phyloP scores from a whole-genome alignment of 164 flowering plant genomes.

The Kalanchoe fedtschenkoi region DNA sequence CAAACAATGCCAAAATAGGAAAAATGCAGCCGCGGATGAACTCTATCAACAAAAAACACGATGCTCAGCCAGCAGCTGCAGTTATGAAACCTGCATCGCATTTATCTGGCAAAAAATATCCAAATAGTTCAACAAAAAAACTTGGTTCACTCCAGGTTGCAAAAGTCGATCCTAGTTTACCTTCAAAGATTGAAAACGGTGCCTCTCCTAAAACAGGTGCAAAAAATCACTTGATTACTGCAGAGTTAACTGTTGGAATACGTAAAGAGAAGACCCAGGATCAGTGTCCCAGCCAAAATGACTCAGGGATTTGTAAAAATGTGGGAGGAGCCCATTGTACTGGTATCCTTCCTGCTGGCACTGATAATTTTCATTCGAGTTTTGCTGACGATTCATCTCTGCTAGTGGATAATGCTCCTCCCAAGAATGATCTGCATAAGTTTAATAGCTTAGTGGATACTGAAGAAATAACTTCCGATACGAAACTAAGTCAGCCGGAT shows the following conservation, averaged over 20 bases:
- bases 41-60: slow-evolving; percentile 6
- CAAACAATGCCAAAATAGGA: slow-evolving; percentile 20
- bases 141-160: slow-evolving; percentile 11
- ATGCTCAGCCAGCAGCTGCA: slow-evolving; percentile 14
- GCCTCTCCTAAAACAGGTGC: slow-evolving; percentile 13
- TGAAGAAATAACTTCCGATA: neutral
- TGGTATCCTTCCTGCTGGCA: neutral
- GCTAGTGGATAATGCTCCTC: neutral
- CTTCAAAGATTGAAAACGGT: slow-evolving; percentile 13
- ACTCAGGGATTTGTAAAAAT: neutral
- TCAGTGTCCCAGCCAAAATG: neutral
- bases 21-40: slow-evolving; percentile 21
- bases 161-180: slow-evolving; percentile 4
- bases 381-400: neutral
- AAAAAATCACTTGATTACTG: slow-evolving; percentile 7
- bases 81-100: slow-evolving; percentile 16
- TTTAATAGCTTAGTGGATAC: too few relatives aligned
- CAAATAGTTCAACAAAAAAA: slow-evolving; percentile 15
- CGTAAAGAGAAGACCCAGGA: neutral
- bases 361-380: too few relatives aligned
- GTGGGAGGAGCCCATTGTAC: too few relatives aligned
- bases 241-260: neutral
- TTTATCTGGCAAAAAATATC: slow-evolving; percentile 14
- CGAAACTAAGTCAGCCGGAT: neutral
- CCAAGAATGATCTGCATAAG: too few relatives aligned